These are phyloP conservation scores for Avena sativa DNA, from an alignment of 176 grass and related monocot genomes.

Conservation along the genomic window DNA sequence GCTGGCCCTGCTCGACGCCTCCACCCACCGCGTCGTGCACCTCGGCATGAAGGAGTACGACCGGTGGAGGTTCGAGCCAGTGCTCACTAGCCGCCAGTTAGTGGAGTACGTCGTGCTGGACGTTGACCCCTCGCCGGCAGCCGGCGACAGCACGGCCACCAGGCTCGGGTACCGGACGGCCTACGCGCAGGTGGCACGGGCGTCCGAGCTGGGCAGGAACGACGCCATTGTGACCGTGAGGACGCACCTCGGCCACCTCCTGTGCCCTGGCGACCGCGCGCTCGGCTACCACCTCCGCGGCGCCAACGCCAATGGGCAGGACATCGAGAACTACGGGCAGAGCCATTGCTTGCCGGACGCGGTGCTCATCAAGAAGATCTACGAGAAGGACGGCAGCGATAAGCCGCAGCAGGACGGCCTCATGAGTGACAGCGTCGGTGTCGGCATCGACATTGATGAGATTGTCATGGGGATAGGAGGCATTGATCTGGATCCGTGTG, in stretches of 20 bases:
- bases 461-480: slow-evolving; percentile 35
- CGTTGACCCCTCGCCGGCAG: slow-evolving; percentile 40
- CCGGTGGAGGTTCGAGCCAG: slow-evolving; percentile 50
- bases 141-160: slow-evolving; percentile 9
- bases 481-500: slow-evolving; percentile 27
- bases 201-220: slow-evolving; percentile 64
- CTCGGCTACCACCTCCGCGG: slow-evolving; percentile 63
- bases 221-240: slow-evolving; percentile 59
- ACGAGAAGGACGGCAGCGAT: slow-evolving; percentile 31
- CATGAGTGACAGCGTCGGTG: background rate
- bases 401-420: background rate
- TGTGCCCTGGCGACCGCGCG: slow-evolving; percentile 58
- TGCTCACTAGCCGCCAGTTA: slow-evolving; percentile 63
- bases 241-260: slow-evolving; percentile 64
- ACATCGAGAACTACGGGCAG: slow-evolving; percentile 52
- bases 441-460: slow-evolving; percentile 35
- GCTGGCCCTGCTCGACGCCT: slow-evolving; percentile 56
- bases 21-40: slow-evolving; percentile 44
- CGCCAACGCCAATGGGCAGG: slow-evolving; percentile 45
- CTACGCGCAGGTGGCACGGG: slow-evolving; percentile 51
- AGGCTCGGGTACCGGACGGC: slow-evolving; percentile 41
- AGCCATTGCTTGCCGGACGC: slow-evolving; percentile 51
- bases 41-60: slow-evolving; percentile 57
- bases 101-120: slow-evolving; percentile 78
- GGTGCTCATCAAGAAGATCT: slow-evolving; percentile 73